phyloP scores from a whole-genome alignment of 495 filamentous ascomycete genomes.

The Podospora comata region DNA sequence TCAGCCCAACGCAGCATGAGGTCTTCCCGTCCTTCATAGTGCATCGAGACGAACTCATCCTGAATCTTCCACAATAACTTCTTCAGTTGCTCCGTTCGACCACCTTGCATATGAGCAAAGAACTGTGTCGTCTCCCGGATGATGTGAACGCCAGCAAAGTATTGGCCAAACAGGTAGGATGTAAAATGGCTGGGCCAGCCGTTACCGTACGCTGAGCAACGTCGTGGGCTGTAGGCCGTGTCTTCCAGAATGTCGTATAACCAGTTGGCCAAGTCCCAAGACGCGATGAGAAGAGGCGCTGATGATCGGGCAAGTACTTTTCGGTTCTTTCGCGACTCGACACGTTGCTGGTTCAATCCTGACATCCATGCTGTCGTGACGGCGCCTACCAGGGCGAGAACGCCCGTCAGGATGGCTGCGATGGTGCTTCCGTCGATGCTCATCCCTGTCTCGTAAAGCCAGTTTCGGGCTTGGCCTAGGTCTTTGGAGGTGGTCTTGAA shows the following conservation, averaged over 20 bases:
- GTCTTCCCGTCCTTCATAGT: conserved; percentile 14
- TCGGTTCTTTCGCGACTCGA: conserved; percentile 9
- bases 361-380: conserved; percentile 16
- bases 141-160: conserved; percentile 17
- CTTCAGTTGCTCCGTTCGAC: conserved; percentile 8
- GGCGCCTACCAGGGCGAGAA: conserved; percentile 15
- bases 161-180: conserved; percentile 14
- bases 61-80: conserved; percentile 16
- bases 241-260: conserved; percentile 14
- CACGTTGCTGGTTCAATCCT: conserved; percentile 13
- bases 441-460: not conserved
- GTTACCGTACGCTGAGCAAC: conserved; percentile 10
- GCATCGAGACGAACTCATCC: conserved; percentile 15
- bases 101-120: conserved; percentile 8
- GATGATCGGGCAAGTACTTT: conserved; percentile 6
- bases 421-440: conserved; percentile 11
- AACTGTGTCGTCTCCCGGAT: conserved; percentile 15
- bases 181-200: conserved; percentile 10
- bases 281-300: conserved; percentile 16
- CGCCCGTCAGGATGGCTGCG: conserved; percentile 15
- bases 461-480: no score
- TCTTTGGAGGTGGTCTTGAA: no score
- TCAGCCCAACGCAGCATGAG: conserved; percentile 4
- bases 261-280: conserved; percentile 15
- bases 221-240: conserved; percentile 7